Conservation (phyloP, 352 stramenopile species). For the Phytophthora pisi region DNA sequence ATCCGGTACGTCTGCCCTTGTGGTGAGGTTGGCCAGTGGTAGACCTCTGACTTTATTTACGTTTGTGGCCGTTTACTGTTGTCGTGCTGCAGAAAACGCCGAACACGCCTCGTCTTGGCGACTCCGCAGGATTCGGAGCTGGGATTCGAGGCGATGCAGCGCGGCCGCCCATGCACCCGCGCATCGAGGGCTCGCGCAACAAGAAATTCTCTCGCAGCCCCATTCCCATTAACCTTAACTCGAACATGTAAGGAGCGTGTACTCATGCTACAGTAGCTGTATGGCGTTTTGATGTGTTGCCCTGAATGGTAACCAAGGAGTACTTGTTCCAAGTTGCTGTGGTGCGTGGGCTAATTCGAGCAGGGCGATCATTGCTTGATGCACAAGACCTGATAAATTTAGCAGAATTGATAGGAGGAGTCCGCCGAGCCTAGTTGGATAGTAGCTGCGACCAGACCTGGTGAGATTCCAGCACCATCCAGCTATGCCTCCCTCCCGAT, state of each 20-base stretch:
- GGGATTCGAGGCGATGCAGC: conserved; percentile 21
- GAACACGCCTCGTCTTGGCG: conserved; percentile 31
- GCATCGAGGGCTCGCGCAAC: conserved; percentile 70
- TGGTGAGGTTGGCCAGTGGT: neutral
- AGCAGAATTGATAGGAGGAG: neutral
- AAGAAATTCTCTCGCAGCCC: conserved; percentile 71
- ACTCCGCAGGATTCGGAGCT: conserved; percentile 24
- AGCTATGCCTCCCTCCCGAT: conserved; percentile 14
- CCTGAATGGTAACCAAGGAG: neutral
- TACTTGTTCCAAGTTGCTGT: neutral
- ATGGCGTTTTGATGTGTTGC: neutral
- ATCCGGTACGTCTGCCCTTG: conserved; percentile 38
- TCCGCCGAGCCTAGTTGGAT: neutral
- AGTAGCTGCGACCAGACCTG: neutral
- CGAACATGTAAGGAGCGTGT: conserved; percentile 14
- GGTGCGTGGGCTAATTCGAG: neutral
- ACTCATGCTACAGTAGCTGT: neutral
- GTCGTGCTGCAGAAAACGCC: conserved; percentile 33
- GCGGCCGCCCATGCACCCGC: conserved; percentile 50
- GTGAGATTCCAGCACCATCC: neutral
- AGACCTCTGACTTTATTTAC: neutral
- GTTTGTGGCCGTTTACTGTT: neutral
- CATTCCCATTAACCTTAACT: conserved; percentile 71
- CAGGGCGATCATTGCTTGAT: neutral
- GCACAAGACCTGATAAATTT: conserved; percentile 2